Base-by-base conservation (phyloP, 176 grass and related monocot species). In the Phoenix dactylifera region DNA sequence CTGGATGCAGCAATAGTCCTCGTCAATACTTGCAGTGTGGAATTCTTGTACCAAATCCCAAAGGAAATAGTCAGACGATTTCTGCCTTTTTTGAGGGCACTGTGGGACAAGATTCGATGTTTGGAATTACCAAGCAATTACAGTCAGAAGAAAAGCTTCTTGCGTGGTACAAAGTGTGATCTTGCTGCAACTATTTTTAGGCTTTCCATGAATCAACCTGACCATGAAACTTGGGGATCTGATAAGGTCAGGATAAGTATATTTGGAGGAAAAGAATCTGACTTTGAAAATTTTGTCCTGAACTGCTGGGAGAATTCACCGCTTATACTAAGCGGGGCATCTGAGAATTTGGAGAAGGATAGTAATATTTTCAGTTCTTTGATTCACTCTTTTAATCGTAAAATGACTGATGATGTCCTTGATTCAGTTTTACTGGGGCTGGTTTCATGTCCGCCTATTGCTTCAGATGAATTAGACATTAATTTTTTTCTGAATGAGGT, bases 161-260 rank as follows among this genome's bases (percentile, higher is more conserved):
- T 77, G 62, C 76, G 67, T 22, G 72, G 62, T 72, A 77, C 18
- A 63, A 58, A 61, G 57, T 48, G 52, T 82, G 66, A 87, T 30
- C 62, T 88, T 69, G 63, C 80, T 55, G 73, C 79, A 64, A 76
- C 92, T 67, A 88, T 96, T 80, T 96, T 96, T 58, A 90, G 74
- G 78, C 70, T 96, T 64, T 85, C 91, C 18, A 76, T 85, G 70
- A 65, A 73, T 24, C 57, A 73, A 62, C 17, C 71, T 52, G 30
- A 14, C 63, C 58, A 71, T 50, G 51, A 51, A 19, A 19, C n/a
- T 22, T 57, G 69, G 50, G 66, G 76, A 66, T 50, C 66, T 58
- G 58, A 80, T 52, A 55, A 75, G 2, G 17, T 85, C 14, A 66
- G 71, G 26, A 32, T 53, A 49, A 65, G 62, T 35, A 60, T 90